Evolutionary conservation across 1,284 basidiomycete genomes (phyloP).

Genomic region (Trametes hirsuta): DNA sequence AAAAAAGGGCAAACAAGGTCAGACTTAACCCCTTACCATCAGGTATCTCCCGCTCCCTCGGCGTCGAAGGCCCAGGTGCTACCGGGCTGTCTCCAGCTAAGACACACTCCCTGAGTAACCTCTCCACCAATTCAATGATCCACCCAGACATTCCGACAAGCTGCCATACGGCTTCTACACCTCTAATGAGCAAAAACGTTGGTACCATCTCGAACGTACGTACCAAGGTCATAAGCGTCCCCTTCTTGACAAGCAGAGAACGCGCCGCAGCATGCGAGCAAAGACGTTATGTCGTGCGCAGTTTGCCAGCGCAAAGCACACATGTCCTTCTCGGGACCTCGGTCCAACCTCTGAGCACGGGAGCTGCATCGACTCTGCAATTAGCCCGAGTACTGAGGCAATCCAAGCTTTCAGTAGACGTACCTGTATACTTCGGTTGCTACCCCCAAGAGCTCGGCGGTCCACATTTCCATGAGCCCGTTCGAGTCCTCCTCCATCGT

Average conservation of each 20-base stretch:
- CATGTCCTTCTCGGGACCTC: slow-evolving; percentile 42
- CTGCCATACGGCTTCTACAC: slow-evolving; percentile 69
- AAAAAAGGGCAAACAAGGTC: background rate
- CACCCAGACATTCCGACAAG: slow-evolving; percentile 62
- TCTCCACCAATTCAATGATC: slow-evolving; percentile 63
- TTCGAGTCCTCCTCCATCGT: slow-evolving; percentile 41
- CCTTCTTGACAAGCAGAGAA: slow-evolving; percentile 70
- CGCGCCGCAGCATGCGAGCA: slow-evolving; percentile 58
- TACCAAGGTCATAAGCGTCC: slow-evolving; percentile 64
- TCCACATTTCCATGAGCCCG: slow-evolving; percentile 34
- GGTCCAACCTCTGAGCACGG: slow-evolving; percentile 36
- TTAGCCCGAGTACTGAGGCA: slow-evolving; percentile 10
- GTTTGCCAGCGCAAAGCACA: slow-evolving; percentile 53
- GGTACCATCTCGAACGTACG: background rate
- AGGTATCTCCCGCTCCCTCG: background rate
- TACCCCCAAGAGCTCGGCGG: slow-evolving; percentile 54
- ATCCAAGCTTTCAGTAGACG: slow-evolving; percentile 14
- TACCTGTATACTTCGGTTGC: slow-evolving; percentile 61
- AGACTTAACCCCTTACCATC: background rate
- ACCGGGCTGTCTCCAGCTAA: slow-evolving; percentile 38
- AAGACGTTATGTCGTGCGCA: slow-evolving; percentile 64
- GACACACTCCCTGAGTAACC: slow-evolving; percentile 65
- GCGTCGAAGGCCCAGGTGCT: background rate
- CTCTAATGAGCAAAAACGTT: background rate
- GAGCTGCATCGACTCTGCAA: slow-evolving; percentile 33